phyloP scores from a whole-genome alignment of 352 stramenopile species.

The Salisapilia sapeloensis region DNA sequence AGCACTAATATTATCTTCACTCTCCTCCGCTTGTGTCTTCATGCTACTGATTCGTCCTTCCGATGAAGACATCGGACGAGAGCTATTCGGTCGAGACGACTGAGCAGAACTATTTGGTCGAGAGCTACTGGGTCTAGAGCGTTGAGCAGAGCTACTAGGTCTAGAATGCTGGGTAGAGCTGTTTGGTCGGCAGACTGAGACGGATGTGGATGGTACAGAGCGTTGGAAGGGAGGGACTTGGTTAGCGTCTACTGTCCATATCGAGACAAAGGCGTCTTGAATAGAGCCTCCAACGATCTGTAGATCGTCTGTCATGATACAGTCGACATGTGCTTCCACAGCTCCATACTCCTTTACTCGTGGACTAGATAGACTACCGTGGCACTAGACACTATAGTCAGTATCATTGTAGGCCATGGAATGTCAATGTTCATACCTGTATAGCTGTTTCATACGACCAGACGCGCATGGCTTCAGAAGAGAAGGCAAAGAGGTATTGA shows the following conservation, averaged over 20 bases:
- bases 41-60: neutral
- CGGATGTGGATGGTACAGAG: neutral
- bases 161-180: slow-evolving; percentile 3
- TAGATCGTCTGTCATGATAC: slow-evolving; percentile 66
- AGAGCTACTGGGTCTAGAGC: slow-evolving; percentile 2
- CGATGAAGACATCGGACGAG: slow-evolving; percentile 3
- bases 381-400: slow-evolving; percentile 18
- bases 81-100: slow-evolving; percentile 2
- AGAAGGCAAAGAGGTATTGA: slow-evolving; percentile 67
- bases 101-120: slow-evolving; percentile 1
- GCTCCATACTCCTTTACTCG: slow-evolving; percentile 30
- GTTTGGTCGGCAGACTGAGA: slow-evolving; percentile 1
- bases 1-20: slow-evolving; percentile 18
- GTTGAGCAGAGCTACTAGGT: slow-evolving; percentile 2
- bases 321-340: slow-evolving; percentile 43
- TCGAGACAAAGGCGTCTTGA: slow-evolving; percentile 62
- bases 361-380: slow-evolving; percentile 48
- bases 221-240: slow-evolving; percentile 48
- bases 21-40: slow-evolving; percentile 1
- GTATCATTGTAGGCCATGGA: neutral
- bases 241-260: slow-evolving; percentile 63
- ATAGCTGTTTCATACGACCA: slow-evolving; percentile 77
- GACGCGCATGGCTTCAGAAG: slow-evolving; percentile 51
- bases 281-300: slow-evolving; percentile 72
- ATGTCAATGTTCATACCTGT: slow-evolving; percentile 14